Conservation (phyloP, 2,329 filamentous ascomycete species). For the Pseudocercospora eumusae region DNA sequence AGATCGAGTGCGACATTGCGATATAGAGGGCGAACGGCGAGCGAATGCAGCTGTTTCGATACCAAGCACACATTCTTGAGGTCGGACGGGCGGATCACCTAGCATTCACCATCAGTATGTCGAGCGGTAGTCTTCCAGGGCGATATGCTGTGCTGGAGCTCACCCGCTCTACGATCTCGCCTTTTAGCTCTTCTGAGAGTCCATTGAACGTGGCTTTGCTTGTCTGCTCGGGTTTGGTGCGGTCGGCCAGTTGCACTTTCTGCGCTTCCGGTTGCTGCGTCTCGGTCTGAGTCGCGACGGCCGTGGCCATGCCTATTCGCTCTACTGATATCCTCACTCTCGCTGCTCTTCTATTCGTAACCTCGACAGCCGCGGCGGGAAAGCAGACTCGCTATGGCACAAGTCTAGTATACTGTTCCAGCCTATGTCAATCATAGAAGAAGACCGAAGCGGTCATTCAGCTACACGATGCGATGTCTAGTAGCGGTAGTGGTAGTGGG, state of each 20-base stretch:
- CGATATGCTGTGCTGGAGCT: constrained; percentile 3
- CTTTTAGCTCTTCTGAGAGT: constrained; percentile 33
- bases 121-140: not conserved
- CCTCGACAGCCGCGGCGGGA: constrained; percentile 20
- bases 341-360: not conserved
- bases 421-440: constrained; percentile 9
- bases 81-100: constrained; percentile 51
- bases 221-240: constrained; percentile 13
- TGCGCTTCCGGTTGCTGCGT: constrained; percentile 22
- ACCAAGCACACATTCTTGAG: constrained; percentile 52
- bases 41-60: constrained; percentile 50
- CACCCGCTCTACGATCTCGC: constrained; percentile 32
- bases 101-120: constrained; percentile 11
- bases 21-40: constrained; percentile 51
- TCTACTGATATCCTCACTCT: constrained; percentile 1
- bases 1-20: constrained; percentile 51
- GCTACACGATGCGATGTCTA: not conserved
- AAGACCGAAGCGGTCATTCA: not conserved
- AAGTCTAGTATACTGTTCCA: constrained; percentile 10
- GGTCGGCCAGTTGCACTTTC: not conserved
- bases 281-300: constrained; percentile 26
- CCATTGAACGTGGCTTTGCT: constrained; percentile 24
- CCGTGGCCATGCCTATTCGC: constrained; percentile 25
- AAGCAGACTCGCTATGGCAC: constrained; percentile 17
- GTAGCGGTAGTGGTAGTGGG: not conserved